Evolutionary conservation across 2,329 filamentous ascomycete species (phyloP).

Genomic region (Alternaria gaisen): DNA sequence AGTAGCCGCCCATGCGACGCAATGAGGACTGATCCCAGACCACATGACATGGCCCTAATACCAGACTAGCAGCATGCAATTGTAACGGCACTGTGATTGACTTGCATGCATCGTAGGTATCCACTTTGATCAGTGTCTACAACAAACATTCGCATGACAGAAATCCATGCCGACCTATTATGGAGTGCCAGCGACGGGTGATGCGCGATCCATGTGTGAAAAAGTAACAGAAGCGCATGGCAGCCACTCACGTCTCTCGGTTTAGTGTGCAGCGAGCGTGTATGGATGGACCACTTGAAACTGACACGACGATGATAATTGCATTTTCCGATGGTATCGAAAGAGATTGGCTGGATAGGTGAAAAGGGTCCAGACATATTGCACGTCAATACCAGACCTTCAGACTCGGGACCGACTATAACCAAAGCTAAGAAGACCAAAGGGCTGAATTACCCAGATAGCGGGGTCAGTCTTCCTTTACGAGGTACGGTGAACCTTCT

Average conservation of each 20-base stretch:
- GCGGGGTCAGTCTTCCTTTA: neutral
- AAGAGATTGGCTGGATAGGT: neutral
- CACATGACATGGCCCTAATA: conserved; percentile 1
- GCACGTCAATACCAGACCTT: conserved; percentile 6
- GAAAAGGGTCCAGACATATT: conserved; percentile 13
- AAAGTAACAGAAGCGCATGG: neutral
- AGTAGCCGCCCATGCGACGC: conserved; percentile 4
- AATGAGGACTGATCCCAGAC: conserved; percentile 1
- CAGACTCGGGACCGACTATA: neutral
- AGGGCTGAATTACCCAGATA: conserved; percentile 1
- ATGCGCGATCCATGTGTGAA: neutral
- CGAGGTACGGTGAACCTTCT: neutral
- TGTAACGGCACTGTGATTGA: conserved; percentile 4
- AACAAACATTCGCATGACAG: conserved; percentile 1
- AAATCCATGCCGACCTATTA: neutral
- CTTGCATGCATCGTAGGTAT: conserved; percentile 2
- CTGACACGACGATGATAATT: neutral
- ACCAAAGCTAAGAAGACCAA: neutral
- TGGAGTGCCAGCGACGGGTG: neutral
- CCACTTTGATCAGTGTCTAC: neutral
- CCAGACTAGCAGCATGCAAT: conserved; percentile 1
- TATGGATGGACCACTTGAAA: conserved; percentile 1
- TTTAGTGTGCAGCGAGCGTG: conserved; percentile 2
- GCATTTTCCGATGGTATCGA: neutral
- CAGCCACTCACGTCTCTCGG: conserved; percentile 10